Percentiles rank a stretch among this genome's conserved stretches.
Evolutionary conservation across 192 early-diverging fungal genomes (phyloP).

Genomic region (Podila horticola): DNA sequence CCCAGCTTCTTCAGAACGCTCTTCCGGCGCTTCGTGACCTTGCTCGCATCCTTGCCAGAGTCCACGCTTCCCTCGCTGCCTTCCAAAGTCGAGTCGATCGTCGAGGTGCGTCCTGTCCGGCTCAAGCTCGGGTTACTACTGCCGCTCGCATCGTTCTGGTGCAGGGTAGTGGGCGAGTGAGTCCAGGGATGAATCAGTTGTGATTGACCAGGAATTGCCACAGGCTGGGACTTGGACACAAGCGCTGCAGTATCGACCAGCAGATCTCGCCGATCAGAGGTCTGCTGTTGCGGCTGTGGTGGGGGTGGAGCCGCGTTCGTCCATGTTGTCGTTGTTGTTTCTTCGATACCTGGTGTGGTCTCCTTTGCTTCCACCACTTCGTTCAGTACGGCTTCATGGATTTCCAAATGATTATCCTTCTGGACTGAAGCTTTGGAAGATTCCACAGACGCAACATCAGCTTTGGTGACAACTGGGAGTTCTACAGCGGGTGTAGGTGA

Average conservation of each 20-base stretch:
- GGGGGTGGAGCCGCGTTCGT: background rate
- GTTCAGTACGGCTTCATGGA: too few relatives aligned
- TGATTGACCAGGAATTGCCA: background rate
- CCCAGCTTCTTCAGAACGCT: conserved; percentile 50
- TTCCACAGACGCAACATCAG: too few relatives aligned
- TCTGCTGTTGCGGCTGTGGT: background rate
- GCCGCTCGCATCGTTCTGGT: conserved; percentile 25
- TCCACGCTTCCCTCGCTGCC: conserved; percentile 25
- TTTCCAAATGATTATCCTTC: too few relatives aligned
- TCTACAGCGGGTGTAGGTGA: background rate
- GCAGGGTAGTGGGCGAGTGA: conserved; percentile 18
- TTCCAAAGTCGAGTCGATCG: conserved; percentile 11
- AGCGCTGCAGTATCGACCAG: background rate
- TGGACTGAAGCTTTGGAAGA: too few relatives aligned
- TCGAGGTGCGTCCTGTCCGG: conserved; percentile 21
- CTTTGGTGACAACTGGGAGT: background rate
- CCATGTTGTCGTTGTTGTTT: background rate
- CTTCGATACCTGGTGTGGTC: background rate
- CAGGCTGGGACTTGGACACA: background rate
- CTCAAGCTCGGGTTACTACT: conserved; percentile 2
- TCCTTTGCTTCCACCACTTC: too few relatives aligned
- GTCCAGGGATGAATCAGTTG: conserved; percentile 8
- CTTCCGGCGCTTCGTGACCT: conserved; percentile 21
- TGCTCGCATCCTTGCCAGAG: conserved; percentile 18
- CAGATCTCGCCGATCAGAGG: background rate